These are phyloP conservation scores for Pterocarpus santalinus DNA, from an alignment of 306 rosid species.

Conservation along the genomic window DNA sequence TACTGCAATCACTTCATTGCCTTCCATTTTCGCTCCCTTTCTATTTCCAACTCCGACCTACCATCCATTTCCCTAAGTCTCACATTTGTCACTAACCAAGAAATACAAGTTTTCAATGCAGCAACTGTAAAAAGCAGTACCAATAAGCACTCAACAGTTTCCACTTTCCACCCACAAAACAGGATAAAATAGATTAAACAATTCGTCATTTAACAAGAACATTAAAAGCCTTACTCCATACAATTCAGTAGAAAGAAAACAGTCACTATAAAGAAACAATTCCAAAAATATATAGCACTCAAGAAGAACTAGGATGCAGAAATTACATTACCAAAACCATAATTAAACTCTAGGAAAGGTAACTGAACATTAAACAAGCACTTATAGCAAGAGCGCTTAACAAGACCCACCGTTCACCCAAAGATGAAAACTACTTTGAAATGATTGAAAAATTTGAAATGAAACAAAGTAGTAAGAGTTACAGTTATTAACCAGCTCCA, in stretches of 20 bases:
- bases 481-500: too few relatives aligned
- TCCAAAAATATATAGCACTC: not conserved
- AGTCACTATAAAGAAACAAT: not conserved
- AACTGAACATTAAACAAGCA: slow-evolving; percentile 22
- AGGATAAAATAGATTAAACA: too few relatives aligned
- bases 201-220: not conserved
- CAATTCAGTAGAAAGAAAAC: not conserved
- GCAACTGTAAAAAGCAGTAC: not conserved
- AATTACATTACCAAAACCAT: not conserved
- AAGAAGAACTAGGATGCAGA: slow-evolving; percentile 5
- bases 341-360: slow-evolving; percentile 13
- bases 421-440: too few relatives aligned
- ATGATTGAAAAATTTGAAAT: not conserved
- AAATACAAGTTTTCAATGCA: not conserved
- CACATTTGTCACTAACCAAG: slow-evolving; percentile 25
- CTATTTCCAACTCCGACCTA: not conserved
- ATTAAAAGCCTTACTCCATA: not conserved
- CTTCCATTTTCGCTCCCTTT: slow-evolving; percentile 1
- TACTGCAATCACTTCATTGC: not conserved
- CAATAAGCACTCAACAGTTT: not conserved
- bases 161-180: too few relatives aligned
- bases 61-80: slow-evolving; percentile 10
- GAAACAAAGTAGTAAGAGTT: not conserved
- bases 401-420: not conserved
- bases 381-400: not conserved